Evolutionary conservation across 495 filamentous ascomycete species (phyloP).

Genomic region (Cercophora newfieldiana): DNA sequence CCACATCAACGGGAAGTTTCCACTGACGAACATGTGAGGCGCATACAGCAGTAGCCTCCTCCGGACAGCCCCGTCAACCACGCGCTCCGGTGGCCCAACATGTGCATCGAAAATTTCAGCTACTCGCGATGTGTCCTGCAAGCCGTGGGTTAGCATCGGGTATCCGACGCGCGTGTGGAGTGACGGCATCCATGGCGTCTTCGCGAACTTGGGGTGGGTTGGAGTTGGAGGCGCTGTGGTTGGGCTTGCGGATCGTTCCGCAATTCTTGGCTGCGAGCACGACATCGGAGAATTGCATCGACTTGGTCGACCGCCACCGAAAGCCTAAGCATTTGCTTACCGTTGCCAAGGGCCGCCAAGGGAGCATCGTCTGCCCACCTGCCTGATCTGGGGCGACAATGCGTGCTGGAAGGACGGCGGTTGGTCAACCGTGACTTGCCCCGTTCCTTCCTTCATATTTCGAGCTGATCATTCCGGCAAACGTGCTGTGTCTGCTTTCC

Average conservation of each 20-base stretch:
- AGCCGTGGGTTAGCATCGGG: not conserved
- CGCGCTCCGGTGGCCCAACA: no score
- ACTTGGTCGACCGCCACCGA: conserved; percentile 6
- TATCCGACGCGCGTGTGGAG: not conserved
- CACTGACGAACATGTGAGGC: no score
- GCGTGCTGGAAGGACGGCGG: not conserved
- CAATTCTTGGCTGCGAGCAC: conserved; percentile 37
- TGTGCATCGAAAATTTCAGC: not conserved
- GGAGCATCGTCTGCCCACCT: conserved; percentile 6
- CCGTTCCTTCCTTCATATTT: not conserved
- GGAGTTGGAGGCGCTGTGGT: not conserved
- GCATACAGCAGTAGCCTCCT: no score
- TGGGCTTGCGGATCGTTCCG: conserved; percentile 23
- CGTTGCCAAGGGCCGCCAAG: conserved; percentile 20
- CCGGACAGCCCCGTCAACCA: no score
- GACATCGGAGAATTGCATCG: conserved; percentile 31
- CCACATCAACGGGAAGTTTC: no score
- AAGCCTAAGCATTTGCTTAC: conserved; percentile 9
- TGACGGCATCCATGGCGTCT: not conserved
- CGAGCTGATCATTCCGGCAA: not conserved
- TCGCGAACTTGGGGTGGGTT: not conserved
- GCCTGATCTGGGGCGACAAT: conserved; percentile 7
- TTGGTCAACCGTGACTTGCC: not conserved
- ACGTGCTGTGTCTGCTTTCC: no score
- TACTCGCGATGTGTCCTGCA: not conserved